Evolutionary conservation across 768 basidiomycete species (phyloP), one percentile per base, ranked within the genome.

Genomic region (Tylopilus vinaceipallidus): DNA sequence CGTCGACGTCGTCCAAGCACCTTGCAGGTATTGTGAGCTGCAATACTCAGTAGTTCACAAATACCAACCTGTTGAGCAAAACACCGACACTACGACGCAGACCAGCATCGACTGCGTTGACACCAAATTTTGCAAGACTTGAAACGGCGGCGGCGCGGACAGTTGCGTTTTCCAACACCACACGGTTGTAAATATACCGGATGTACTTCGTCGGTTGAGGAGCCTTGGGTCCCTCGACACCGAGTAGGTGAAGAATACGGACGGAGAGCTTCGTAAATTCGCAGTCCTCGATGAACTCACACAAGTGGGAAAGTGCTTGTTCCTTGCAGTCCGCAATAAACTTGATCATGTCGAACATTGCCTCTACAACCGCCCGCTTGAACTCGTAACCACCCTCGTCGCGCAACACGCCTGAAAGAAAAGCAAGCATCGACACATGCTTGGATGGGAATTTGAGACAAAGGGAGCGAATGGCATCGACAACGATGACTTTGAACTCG

Each of bases 291-390:
- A 99, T 99, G 67, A 99, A 99, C 68, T 99, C 97, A 76, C 97
- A 99, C 19, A 99, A 81, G 63, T 99, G 93, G 17, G 95, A 95
- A 38, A 99, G 80, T 1, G 97, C 97, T 62, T 97, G 90, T 67
- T 99, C 97, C 73, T 97, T 95, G 73, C 88, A 91, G 44, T 98
- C 95, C 38, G 76, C 74, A 61, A 99, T 98, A 72, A 83, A 98
- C 66, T 95, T 98, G 79, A 99, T 91, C 97, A 99, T 99, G 70
- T 99, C 97, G 66, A 99, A 98, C 65, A 99, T 98, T 17, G 97
- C 95, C 71, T 98, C 97, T 29, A 99, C 97, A 41, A 98, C 92
- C 7, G 97, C 92, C 39, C 95, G 92, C 73, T 99, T 99, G 79
- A 98, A 99, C 66, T 99, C 97, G 70, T 98, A 98, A 6, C 97